These are phyloP conservation scores for Hypocreales sp. DNA, from an alignment of 2,329 filamentous ascomycete genomes.

Conservation along the genomic window DNA sequence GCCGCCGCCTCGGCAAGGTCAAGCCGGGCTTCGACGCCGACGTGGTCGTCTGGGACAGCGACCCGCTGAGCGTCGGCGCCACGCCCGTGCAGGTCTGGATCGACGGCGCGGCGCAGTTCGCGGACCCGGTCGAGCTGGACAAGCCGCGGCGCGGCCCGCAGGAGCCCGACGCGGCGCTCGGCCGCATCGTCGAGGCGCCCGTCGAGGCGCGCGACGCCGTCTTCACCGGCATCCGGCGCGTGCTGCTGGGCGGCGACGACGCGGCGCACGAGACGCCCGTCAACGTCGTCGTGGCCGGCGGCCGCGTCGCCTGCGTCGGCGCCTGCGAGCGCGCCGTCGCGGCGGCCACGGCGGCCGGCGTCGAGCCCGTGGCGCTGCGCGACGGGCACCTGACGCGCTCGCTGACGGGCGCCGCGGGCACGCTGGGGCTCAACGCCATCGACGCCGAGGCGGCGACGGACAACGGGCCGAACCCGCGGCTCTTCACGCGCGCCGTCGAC, in stretches of 20 bases:
- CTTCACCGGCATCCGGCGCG: conserved; percentile 39
- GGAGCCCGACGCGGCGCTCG: conserved; percentile 22
- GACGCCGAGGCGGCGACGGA: conserved; percentile 38
- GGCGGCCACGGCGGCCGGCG: conserved; percentile 16
- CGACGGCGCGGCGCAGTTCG: conserved; percentile 39
- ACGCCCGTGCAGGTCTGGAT: conserved; percentile 48
- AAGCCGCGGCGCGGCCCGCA: conserved; percentile 29
- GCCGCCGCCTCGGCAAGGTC: conserved; percentile 41
- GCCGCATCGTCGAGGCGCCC: conserved; percentile 25
- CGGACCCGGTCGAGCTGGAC: conserved; percentile 34
- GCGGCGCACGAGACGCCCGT: conserved; percentile 16
- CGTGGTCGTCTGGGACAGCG: conserved; percentile 46
- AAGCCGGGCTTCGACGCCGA: conserved; percentile 48
- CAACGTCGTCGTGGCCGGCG: conserved; percentile 35
- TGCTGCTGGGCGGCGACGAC: conserved; percentile 31
- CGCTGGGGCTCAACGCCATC: conserved; percentile 48
- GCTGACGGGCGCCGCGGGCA: conserved; percentile 44
- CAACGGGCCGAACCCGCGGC: conserved; percentile 27
- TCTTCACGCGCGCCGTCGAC: conserved; percentile 43
- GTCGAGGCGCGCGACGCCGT: conserved; percentile 24
- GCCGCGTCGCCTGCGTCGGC: conserved; percentile 41
- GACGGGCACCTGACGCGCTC: conserved; percentile 46
- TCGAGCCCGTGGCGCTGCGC: conserved; percentile 28
- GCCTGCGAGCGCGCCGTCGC: conserved; percentile 28
- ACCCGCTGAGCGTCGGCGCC: conserved; percentile 44